Evolutionary conservation across 805 yeast genomes (phyloP).

Genomic region (Saccharomycopsis schoenii): DNA sequence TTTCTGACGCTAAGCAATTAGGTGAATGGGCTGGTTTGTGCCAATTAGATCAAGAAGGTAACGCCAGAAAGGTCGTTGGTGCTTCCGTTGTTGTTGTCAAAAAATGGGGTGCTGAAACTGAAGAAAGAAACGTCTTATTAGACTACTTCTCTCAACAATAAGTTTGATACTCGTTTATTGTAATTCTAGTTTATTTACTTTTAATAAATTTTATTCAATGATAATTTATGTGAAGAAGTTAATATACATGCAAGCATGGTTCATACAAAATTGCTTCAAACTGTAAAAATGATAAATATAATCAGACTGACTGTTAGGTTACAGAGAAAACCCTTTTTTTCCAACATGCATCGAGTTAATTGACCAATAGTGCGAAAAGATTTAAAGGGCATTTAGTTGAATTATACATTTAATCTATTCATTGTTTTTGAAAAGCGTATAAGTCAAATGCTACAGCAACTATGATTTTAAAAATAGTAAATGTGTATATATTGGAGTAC

Average conservation of each 20-base stretch:
- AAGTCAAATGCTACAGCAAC: background rate
- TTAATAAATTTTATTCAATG: background rate
- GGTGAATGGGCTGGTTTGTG: slow-evolving; percentile 99
- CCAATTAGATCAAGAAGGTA: slow-evolving; percentile 99
- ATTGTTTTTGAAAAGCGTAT: too few relatives aligned
- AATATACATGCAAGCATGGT: too few relatives aligned
- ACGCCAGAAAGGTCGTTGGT: slow-evolving; percentile 99
- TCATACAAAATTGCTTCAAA: too few relatives aligned
- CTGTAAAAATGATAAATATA: too few relatives aligned
- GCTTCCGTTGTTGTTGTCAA: slow-evolving; percentile 98
- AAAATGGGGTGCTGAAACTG: slow-evolving; percentile 99
- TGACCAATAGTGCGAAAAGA: too few relatives aligned
- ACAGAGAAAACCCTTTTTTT: too few relatives aligned
- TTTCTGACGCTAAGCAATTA: slow-evolving; percentile 97
- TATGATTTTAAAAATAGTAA: background rate
- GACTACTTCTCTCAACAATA: slow-evolving; percentile 91
- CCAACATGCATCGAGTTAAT: too few relatives aligned
- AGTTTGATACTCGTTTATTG: slow-evolving; percentile 23
- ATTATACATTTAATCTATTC: too few relatives aligned
- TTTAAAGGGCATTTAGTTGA: too few relatives aligned
- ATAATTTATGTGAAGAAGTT: background rate
- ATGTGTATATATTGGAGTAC: background rate
- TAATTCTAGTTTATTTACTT: background rate
- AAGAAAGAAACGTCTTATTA: slow-evolving; percentile 91
- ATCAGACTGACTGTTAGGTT: too few relatives aligned